Evolutionary conservation across 108 stramenopile species (phyloP).

Genomic region (Asterionellopsis glacialis): DNA sequence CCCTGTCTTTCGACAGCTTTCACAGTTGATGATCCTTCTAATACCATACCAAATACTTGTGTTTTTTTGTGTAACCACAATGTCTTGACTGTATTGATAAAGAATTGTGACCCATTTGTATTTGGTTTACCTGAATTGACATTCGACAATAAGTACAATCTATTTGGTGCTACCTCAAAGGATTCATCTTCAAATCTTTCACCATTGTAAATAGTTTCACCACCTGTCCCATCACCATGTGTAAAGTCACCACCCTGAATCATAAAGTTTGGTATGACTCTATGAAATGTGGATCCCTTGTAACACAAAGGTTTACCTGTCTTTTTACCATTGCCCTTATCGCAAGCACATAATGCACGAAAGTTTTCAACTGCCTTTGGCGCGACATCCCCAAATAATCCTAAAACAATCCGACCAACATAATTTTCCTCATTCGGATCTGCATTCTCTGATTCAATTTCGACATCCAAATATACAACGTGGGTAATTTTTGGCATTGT

Average conservation of each 20-base stretch:
- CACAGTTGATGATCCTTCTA: constrained; percentile 56
- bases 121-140: constrained; percentile 67
- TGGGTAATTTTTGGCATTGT: constrained; percentile 69
- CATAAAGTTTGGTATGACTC: constrained; percentile 89
- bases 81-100: constrained; percentile 89
- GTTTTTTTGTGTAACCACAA: constrained; percentile 85
- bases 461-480: constrained; percentile 66
- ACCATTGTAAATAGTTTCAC: constrained; percentile 83
- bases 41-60: constrained; percentile 78
- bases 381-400: constrained; percentile 87
- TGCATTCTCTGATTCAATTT: constrained; percentile 20
- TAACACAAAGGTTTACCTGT: constrained; percentile 77
- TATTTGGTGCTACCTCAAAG: constrained; percentile 84
- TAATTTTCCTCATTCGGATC: constrained; percentile 13
- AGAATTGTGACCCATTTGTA: constrained; percentile 76
- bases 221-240: constrained; percentile 89
- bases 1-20: constrained; percentile 68
- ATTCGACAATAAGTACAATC: constrained; percentile 79
- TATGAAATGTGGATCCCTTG: constrained; percentile 65
- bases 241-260: constrained; percentile 91
- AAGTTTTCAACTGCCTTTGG: constrained; percentile 94
- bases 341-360: constrained; percentile 73
- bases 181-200: constrained; percentile 88
- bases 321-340: constrained; percentile 60
- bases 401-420: constrained; percentile 68